Evolutionary conservation across 495 filamentous ascomycete species (phyloP), one percentile per base, ranked within the genome.

Genomic region (Aspergillus avenaceus): DNA sequence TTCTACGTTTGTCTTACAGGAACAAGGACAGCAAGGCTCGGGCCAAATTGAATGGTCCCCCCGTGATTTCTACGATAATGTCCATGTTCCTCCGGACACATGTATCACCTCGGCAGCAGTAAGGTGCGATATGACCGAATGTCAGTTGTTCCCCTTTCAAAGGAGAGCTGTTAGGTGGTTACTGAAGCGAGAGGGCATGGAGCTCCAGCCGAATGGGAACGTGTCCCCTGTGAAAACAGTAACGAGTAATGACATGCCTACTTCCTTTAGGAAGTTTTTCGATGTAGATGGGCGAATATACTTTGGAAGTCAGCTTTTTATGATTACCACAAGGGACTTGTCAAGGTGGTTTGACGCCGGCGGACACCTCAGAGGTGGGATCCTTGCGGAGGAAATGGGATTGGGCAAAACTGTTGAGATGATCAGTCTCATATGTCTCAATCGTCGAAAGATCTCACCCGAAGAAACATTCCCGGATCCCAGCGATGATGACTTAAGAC

Each of bases 381-480:
- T 88, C 24, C 76, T 98, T 18, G 89, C 91, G 0, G 92, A 98
- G 65, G 93, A 98, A 67, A 97, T 97, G 93, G 92, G 92, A 0
- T 71, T 98, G 4, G 93, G 93, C 1, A 98, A 98, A 63, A 97
- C 93, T 0, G 80, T 97, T 16, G 93, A 98, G 63, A 76, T 92
- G 43, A 87, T 93, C 38, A 80, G 86, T 2, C 67, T 97, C 16
- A 84, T 95, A 0, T 78, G 78, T 37, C 61, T 86, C 38, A 84
- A 95, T 58, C 70, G 49, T 28, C 74, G 62, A 8, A n/a, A 12
- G 4, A 25, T 60, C 32, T 25, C 27, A 31, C 29, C 49, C n/a
- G 42, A 57, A 18, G 53, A 54, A 14, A 40, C 36, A 34, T 47
- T 55, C 36, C 14, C 57, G 13, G 64, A 56, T 43, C 36, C 29